phyloP scores from a whole-genome alignment of 495 filamentous ascomycete genomes.

The Neurospora cerealis region DNA sequence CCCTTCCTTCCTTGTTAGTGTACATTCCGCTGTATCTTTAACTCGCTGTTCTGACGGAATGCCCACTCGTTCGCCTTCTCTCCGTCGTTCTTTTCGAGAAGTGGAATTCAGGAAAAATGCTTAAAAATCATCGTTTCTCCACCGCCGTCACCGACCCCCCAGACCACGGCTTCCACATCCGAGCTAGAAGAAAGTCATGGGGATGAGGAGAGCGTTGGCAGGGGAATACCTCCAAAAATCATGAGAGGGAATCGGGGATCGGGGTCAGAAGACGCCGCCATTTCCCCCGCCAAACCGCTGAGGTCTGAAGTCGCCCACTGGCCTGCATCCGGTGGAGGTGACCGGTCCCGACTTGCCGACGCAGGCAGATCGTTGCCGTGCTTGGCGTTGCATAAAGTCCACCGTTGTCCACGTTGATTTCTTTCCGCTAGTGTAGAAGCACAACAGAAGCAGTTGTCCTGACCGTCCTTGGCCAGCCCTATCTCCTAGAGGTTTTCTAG shows the following conservation, averaged over 20 bases:
- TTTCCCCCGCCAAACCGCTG: background rate
- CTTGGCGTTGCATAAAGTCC: background rate
- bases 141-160: background rate
- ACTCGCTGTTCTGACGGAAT: background rate
- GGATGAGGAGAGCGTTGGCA: background rate
- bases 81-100: background rate
- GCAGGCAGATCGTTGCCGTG: background rate
- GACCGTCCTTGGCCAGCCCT: background rate
- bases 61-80: background rate
- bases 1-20: background rate
- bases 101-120: background rate
- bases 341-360: background rate
- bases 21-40: background rate
- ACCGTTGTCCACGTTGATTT: background rate
- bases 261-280: background rate
- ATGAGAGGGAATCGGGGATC: background rate
- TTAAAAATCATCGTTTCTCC: background rate
- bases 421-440: background rate
- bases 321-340: background rate
- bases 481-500: background rate
- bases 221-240: background rate
- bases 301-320: background rate
- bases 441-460: background rate
- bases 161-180: background rate
- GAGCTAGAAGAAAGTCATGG: background rate